These are phyloP conservation scores for Penicillium egyptiacum DNA, from an alignment of 495 filamentous ascomycete genomes.

Conservation along the genomic window DNA sequence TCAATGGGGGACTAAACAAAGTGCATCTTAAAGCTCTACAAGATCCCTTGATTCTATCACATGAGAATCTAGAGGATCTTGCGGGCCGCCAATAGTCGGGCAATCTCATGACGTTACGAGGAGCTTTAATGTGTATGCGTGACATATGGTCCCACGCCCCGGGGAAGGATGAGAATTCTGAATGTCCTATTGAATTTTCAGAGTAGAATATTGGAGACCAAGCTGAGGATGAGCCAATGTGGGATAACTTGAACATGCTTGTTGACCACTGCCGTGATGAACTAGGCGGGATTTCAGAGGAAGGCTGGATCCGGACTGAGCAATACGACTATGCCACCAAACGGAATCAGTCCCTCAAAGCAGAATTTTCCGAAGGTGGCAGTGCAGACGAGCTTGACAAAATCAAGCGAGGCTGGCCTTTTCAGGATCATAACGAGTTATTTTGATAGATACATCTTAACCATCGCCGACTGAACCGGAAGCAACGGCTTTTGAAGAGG, in stretches of 20 bases:
- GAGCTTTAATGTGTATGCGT: neutral
- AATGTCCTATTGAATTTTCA: conserved; percentile 24
- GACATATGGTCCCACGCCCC: conserved; percentile 25
- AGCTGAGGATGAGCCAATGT: conserved; percentile 22
- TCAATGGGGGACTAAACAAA: too few relatives aligned
- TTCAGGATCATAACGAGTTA: conserved; percentile 24
- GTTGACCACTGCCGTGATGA: conserved; percentile 26
- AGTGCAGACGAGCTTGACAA: conserved; percentile 19
- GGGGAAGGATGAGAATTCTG: conserved; percentile 11
- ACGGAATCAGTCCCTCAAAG: conserved; percentile 15
- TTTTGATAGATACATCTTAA: conserved; percentile 4
- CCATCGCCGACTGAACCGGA: too few relatives aligned
- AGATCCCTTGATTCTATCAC: too few relatives aligned
- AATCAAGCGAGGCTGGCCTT: conserved; percentile 22
- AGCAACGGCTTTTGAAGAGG: too few relatives aligned
- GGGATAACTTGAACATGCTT: conserved; percentile 21
- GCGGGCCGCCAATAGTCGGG: too few relatives aligned
- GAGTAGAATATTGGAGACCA: conserved; percentile 21
- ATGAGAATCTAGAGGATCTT: too few relatives aligned
- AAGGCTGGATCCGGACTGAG: conserved; percentile 19
- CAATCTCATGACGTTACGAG: too few relatives aligned
- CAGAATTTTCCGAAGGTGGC: conserved; percentile 10
- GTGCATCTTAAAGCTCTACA: too few relatives aligned
- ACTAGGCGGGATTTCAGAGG: conserved; percentile 21
- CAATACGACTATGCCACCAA: conserved; percentile 17